Percentiles rank a stretch among this genome's conserved stretches.
phyloP scores from a whole-genome alignment of 768 basidiomycete genomes.

The Mrakia gelida region DNA sequence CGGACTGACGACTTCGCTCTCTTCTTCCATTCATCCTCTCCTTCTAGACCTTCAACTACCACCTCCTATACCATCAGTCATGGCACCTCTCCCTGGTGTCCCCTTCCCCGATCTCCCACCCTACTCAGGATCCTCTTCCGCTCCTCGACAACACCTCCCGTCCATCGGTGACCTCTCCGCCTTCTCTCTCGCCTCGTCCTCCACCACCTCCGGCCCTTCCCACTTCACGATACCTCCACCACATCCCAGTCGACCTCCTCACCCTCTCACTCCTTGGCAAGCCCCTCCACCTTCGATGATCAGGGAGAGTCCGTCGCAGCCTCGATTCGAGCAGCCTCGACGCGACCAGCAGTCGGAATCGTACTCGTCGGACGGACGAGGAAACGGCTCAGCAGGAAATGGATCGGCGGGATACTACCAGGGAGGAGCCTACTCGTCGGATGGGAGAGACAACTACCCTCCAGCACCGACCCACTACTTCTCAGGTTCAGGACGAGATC shows the following conservation, averaged over 20 bases:
- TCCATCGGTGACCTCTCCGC: conserved; percentile 13
- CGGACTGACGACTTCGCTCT: not conserved
- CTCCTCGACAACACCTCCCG: not conserved
- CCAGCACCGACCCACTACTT: not conserved
- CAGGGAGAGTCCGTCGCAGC: not conserved
- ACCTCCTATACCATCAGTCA: not conserved
- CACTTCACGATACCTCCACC: not conserved
- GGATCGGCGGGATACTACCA: not conserved
- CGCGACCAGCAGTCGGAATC: not conserved
- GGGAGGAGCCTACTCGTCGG: not conserved
- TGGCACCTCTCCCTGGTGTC: not conserved
- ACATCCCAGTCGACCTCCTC: conserved; percentile 1
- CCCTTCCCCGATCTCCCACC: conserved; percentile 12
- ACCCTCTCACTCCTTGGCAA: conserved; percentile 8
- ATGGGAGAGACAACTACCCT: not conserved
- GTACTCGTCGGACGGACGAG: not conserved
- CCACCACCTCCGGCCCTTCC: not conserved
- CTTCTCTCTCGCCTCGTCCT: conserved; percentile 5
- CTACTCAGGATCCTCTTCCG: not conserved
- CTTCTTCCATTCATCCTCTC: not conserved
- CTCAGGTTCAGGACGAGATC: not conserved
- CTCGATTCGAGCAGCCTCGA: not conserved
- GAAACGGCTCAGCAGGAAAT: not conserved
- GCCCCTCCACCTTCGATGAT: not conserved
- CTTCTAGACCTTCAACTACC: not conserved